Percentiles rank a stretch among this genome's conserved stretches.
These are phyloP conservation scores for Blastocystis hominis DNA, from an alignment of 352 stramenopile genomes.

Conservation along the genomic window DNA sequence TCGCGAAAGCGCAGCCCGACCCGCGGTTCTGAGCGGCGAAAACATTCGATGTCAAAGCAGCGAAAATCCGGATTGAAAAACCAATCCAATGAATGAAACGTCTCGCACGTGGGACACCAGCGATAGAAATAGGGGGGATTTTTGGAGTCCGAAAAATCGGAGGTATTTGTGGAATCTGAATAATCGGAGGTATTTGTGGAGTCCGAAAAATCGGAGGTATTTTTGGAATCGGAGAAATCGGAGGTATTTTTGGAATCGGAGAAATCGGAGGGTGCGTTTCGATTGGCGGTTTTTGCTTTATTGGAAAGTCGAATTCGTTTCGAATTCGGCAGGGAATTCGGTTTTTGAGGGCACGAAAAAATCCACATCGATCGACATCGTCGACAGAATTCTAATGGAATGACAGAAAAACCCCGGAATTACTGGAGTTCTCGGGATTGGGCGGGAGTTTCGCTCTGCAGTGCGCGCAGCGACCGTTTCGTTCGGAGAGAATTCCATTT, in stretches of 20 bases:
- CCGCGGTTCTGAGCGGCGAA: too few species aligned
- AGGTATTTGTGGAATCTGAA: not conserved
- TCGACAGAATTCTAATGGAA: not conserved
- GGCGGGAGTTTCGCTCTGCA: not conserved
- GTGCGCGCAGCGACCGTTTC: not conserved
- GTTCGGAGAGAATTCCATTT: not conserved
- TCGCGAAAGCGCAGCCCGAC: not conserved
- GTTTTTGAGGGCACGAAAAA: not conserved
- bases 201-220: not conserved
- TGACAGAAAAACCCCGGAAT: not conserved
- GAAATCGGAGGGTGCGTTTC: not conserved
- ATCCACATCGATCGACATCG: not conserved
- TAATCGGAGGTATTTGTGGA: not conserved
- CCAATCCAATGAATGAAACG: not conserved
- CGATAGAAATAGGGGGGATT: not conserved
- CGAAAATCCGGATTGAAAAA: not conserved
- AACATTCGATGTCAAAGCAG: not conserved
- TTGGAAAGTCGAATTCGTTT: not conserved
- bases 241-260: not conserved
- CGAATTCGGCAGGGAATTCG: not conserved
- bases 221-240: not conserved
- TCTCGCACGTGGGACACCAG: not conserved
- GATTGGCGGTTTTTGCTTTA: too few species aligned
- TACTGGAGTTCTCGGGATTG: too few species aligned
- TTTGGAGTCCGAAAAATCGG: not conserved